Evolutionary conservation across 1,139 yeast genomes (phyloP).

Genomic region (Diutina mesorugosa): DNA sequence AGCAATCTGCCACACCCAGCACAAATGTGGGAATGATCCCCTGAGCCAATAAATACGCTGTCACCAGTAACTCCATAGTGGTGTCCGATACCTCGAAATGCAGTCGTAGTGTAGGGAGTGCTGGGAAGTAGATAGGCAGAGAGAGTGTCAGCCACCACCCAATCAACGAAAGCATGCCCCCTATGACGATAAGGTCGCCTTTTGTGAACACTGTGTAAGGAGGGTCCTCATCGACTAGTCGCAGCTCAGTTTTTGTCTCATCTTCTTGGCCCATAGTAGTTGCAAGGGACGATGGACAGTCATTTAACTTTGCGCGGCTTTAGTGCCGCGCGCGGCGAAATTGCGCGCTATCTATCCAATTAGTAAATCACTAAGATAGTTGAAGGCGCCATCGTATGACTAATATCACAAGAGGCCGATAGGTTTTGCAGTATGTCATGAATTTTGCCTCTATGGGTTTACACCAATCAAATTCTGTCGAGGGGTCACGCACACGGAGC

Average conservation of each 20-base stretch:
- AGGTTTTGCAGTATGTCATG: too few relatives aligned
- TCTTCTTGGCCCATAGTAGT: background rate
- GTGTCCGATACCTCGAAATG: conserved; percentile 42
- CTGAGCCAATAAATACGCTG: conserved; percentile 58
- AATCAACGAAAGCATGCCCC: background rate
- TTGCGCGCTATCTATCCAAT: background rate
- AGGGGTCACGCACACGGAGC: background rate
- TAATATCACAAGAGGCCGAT: too few relatives aligned
- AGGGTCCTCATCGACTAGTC: background rate
- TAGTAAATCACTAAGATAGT: too few relatives aligned
- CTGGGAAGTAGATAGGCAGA: conserved; percentile 56
- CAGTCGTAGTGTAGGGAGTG: conserved; percentile 38
- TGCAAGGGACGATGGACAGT: background rate
- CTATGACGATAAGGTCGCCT: background rate
- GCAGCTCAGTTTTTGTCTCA: background rate
- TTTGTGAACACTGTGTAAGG: background rate
- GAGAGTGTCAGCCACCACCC: conserved; percentile 2
- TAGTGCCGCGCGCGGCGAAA: background rate
- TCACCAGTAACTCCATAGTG: conserved; percentile 52
- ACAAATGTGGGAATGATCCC: conserved; percentile 53
- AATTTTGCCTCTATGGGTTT: too few relatives aligned
- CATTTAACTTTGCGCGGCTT: background rate
- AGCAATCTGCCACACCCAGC: conserved; percentile 52
- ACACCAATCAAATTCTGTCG: too few relatives aligned
- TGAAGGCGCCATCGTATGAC: too few relatives aligned